A percentile compares a stretch with the other conserved stretches of the same genome.
Conservation (phyloP, 2,329 filamentous ascomycete species). For the Cladosporium phlei region DNA sequence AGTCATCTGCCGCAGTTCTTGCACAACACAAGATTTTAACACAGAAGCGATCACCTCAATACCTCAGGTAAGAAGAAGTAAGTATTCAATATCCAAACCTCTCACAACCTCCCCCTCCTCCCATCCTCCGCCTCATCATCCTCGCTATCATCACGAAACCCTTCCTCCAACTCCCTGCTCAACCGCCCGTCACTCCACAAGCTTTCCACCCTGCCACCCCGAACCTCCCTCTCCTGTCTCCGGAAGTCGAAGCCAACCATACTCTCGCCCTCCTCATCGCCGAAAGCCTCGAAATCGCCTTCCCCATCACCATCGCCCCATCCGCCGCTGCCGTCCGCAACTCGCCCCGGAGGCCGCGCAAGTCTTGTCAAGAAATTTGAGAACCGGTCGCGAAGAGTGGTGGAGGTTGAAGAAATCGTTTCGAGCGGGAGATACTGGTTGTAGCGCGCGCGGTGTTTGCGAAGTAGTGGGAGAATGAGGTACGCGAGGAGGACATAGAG, state of each 20-base stretch:
- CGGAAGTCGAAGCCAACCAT: constrained; percentile 41
- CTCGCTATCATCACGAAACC: constrained; percentile 69
- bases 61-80: too few species aligned
- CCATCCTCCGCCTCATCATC: constrained; percentile 44
- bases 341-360: constrained; percentile 27
- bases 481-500: constrained; percentile 41
- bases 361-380: constrained; percentile 33
- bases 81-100: background rate
- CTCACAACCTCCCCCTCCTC: constrained; percentile 1
- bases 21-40: too few species aligned
- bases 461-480: constrained; percentile 41
- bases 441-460: constrained; percentile 42
- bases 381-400: constrained; percentile 29
- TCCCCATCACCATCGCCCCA: too few species aligned
- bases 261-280: constrained; percentile 43
- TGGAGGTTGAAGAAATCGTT: constrained; percentile 26
- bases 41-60: too few species aligned
- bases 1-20: too few species aligned
- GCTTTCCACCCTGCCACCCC: constrained; percentile 31
- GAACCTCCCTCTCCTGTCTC: constrained; percentile 31
- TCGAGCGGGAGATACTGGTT: constrained; percentile 38
- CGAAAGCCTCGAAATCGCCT: constrained; percentile 33
- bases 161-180: constrained; percentile 73
- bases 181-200: constrained; percentile 56
- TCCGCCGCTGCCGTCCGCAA: constrained; percentile 27